Evolutionary conservation across 495 filamentous ascomycete species (phyloP).

Genomic region (Acidiella bohemica): DNA sequence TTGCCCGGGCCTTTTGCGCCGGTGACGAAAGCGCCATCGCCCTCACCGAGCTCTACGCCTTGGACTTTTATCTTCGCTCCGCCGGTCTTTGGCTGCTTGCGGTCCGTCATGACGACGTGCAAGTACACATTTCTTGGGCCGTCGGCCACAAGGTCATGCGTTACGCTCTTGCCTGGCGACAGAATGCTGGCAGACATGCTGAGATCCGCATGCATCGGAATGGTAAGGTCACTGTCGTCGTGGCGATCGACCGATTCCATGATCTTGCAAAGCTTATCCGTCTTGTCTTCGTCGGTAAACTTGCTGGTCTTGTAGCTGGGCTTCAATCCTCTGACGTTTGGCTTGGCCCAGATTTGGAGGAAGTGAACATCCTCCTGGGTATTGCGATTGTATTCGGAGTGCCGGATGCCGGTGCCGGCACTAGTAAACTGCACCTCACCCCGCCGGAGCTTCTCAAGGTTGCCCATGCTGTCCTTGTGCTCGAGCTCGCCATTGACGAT

Average conservation of each 20-base stretch:
- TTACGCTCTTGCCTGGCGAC: slow-evolving; percentile 30
- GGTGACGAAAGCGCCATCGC: slow-evolving; percentile 59
- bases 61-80: slow-evolving; percentile 53
- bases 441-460: slow-evolving; percentile 57
- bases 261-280: slow-evolving; percentile 51
- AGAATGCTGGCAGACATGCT: slow-evolving; percentile 60
- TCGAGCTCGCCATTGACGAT: slow-evolving; percentile 67
- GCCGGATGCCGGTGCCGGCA: slow-evolving; percentile 62
- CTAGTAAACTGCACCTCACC: slow-evolving; percentile 78
- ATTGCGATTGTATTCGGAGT: slow-evolving; percentile 63
- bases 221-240: slow-evolving; percentile 51
- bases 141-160: slow-evolving; percentile 44
- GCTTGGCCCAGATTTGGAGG: slow-evolving; percentile 69
- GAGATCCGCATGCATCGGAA: slow-evolving; percentile 69
- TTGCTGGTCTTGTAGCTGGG: slow-evolving; percentile 57
- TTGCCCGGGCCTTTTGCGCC: slow-evolving; percentile 22
- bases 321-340: slow-evolving; percentile 52
- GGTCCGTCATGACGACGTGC: slow-evolving; percentile 52
- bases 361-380: slow-evolving; percentile 54
- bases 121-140: slow-evolving; percentile 57
- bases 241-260: slow-evolving; percentile 56
- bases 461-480: slow-evolving; percentile 64
- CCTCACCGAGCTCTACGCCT: slow-evolving; percentile 49
- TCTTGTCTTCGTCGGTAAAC: slow-evolving; percentile 55
- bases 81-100: slow-evolving; percentile 42